Base-by-base conservation (phyloP, 208 protist genomes). In the Crithidia thermophila region DNA sequence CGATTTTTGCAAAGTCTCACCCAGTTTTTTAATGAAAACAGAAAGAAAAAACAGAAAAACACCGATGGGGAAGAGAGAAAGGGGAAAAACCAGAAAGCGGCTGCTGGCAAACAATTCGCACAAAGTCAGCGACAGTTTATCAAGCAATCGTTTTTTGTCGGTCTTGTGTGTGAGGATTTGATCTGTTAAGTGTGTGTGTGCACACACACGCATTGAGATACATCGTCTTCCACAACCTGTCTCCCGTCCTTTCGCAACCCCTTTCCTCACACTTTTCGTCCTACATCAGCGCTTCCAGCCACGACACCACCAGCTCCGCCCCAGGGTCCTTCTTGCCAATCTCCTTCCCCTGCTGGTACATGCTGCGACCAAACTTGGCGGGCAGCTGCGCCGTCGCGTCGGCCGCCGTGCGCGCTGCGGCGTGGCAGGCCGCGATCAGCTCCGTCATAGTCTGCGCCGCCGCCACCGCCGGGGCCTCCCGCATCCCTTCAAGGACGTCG, bases 281-380 rank as follows among this genome's bases (percentile, higher is more conserved):
- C 53, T 53, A 45, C 50, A 47, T 42, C 28, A 78, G 40, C 27
- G 64, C 72, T 37, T 78, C 66, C 11, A 85, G 0, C 77, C 85
- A 90, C 42, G 60, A 50, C 16, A 82, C 78, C 34, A 87, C 63
- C 21, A 88, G 68, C 77, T 88, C 82, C 16, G 71, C 72, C 1
- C 85, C 85, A 18, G 85, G 82, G 55, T 91, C 81, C 57, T 66
- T 65, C 43, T 71, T 68, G 10, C 85, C 85, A 8, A 91, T 64
- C 62, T 91, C 82, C 57, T 87, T 88, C 1, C 85, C 82, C 13
- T 75, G 43, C 56, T 78, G 46, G 75, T 91, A 88, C 1, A 80
- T 75, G 37, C 70, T 87, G 4, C 82, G 67, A 0, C 82, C 85
- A 27, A 85, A 77, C 52, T 82, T 79, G 16, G 85, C 82, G 0